Evolutionary conservation across 768 basidiomycete species (phyloP).

Genomic region (Russula sp.): DNA sequence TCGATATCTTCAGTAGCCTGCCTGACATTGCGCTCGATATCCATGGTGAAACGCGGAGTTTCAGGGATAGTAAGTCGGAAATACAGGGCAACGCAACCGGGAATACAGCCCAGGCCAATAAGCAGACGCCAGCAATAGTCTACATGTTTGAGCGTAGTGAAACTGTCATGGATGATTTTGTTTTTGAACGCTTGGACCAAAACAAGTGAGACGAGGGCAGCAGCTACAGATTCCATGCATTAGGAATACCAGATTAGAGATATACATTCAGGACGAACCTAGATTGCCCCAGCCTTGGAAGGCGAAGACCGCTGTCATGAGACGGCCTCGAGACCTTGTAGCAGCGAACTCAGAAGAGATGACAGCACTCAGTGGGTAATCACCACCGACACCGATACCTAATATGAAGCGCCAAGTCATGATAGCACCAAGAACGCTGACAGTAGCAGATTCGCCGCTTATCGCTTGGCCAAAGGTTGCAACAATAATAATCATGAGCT

Average conservation of each 20-base stretch:
- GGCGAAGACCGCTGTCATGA: slow-evolving; percentile 89
- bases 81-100: slow-evolving; percentile 77
- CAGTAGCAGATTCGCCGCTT: slow-evolving; percentile 61
- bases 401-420: slow-evolving; percentile 83
- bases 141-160: slow-evolving; percentile 46
- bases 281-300: slow-evolving; percentile 88
- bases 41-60: slow-evolving; percentile 90
- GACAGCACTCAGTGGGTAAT: slow-evolving; percentile 82
- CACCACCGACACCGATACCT: slow-evolving; percentile 85
- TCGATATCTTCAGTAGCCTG: slow-evolving; percentile 75
- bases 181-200: slow-evolving; percentile 67
- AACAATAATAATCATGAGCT: slow-evolving; percentile 79
- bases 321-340: slow-evolving; percentile 69
- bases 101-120: slow-evolving; percentile 84
- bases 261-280: slow-evolving; percentile 41
- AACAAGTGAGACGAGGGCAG: slow-evolving; percentile 64
- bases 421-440: slow-evolving; percentile 70
- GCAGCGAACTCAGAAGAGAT: slow-evolving; percentile 89
- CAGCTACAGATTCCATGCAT: slow-evolving; percentile 40
- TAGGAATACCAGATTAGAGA: not conserved
- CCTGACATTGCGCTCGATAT: slow-evolving; percentile 79
- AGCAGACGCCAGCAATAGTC: slow-evolving; percentile 85
- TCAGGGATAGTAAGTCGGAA: slow-evolving; percentile 93
- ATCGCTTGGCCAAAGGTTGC: slow-evolving; percentile 79
- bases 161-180: slow-evolving; percentile 47